These are phyloP conservation scores for Penicillium cataractarum DNA, from an alignment of 495 filamentous ascomycete genomes.

Conservation along the genomic window DNA sequence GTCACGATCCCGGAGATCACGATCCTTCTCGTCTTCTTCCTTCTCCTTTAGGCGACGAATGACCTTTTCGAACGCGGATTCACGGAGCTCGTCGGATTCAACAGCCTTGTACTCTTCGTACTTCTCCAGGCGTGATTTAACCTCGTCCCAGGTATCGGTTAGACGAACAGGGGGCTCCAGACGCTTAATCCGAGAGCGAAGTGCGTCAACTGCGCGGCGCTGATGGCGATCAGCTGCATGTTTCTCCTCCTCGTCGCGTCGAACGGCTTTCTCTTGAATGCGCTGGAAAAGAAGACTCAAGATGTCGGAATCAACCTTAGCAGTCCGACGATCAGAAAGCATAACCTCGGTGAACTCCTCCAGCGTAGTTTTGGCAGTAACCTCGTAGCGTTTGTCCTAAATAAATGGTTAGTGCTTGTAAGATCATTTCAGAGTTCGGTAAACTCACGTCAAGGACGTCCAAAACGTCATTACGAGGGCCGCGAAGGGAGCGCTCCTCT, in stretches of 20 bases:
- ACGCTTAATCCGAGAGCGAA: constrained; percentile 87
- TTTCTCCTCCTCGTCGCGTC: constrained; percentile 82
- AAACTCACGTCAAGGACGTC: constrained; percentile 85
- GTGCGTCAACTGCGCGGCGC: constrained; percentile 78
- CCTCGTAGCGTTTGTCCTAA: constrained; percentile 88
- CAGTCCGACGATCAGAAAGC: constrained; percentile 80
- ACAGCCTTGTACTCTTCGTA: constrained; percentile 82
- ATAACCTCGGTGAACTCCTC: constrained; percentile 82
- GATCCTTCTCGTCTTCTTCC: constrained; percentile 85
- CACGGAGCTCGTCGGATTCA: constrained; percentile 78
- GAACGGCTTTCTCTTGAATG: constrained; percentile 77
- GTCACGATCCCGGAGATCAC: constrained; percentile 60
- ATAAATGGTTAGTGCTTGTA: constrained; percentile 24
- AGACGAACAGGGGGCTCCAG: constrained; percentile 81
- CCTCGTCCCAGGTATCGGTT: constrained; percentile 83
- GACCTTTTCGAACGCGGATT: constrained; percentile 88
- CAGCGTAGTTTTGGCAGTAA: constrained; percentile 81
- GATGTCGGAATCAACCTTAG: constrained; percentile 76
- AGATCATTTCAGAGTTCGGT: background rate
- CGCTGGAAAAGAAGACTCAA: constrained; percentile 80
- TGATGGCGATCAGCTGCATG: constrained; percentile 81
- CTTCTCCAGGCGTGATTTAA: constrained; percentile 75
- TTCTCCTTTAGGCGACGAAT: constrained; percentile 88
- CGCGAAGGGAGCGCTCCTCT: constrained; percentile 81
- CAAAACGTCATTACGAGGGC: constrained; percentile 79